Evolutionary conservation across 1,139 yeast species (phyloP).

Genomic region (Keqinozyma sinolaborantium): DNA sequence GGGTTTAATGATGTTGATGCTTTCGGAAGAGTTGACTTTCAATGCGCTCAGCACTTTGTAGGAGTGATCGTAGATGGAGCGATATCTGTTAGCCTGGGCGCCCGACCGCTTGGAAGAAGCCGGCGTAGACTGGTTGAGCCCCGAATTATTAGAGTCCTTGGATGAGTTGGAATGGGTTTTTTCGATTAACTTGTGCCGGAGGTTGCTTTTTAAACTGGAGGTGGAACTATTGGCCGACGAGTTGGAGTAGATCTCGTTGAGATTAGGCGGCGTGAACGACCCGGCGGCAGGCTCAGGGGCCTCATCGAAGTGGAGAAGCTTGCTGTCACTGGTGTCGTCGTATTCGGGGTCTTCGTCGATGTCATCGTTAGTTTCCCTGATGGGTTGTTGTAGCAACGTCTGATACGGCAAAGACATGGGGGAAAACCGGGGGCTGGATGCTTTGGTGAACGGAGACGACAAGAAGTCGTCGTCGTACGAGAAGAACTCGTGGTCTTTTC

Average conservation of each 20-base stretch:
- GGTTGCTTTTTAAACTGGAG: constrained; percentile 24
- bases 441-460: constrained; percentile 31
- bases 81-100: constrained; percentile 50
- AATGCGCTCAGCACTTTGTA: constrained; percentile 44
- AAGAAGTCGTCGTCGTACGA: constrained; percentile 27
- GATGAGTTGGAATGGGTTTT: constrained; percentile 34
- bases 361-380: constrained; percentile 28
- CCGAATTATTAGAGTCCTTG: constrained; percentile 20
- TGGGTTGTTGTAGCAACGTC: constrained; percentile 29
- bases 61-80: constrained; percentile 48
- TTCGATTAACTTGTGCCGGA: constrained; percentile 20
- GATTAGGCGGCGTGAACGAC: constrained; percentile 16
- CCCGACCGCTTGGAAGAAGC: constrained; percentile 39
- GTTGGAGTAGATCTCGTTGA: constrained; percentile 23
- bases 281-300: constrained; percentile 6
- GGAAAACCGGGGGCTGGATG: constrained; percentile 24
- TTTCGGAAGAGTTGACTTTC: constrained; percentile 41
- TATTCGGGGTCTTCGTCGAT: constrained; percentile 24
- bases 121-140: constrained; percentile 17
- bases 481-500: constrained; percentile 43
- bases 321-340: constrained; percentile 4
- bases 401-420: constrained; percentile 17
- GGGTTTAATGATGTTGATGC: constrained; percentile 29
- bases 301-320: constrained; percentile 14
- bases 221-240: constrained; percentile 33